Evolutionary conservation across 139 green algal species (phyloP).

Genomic region (Tetratostichococcus sp.): DNA sequence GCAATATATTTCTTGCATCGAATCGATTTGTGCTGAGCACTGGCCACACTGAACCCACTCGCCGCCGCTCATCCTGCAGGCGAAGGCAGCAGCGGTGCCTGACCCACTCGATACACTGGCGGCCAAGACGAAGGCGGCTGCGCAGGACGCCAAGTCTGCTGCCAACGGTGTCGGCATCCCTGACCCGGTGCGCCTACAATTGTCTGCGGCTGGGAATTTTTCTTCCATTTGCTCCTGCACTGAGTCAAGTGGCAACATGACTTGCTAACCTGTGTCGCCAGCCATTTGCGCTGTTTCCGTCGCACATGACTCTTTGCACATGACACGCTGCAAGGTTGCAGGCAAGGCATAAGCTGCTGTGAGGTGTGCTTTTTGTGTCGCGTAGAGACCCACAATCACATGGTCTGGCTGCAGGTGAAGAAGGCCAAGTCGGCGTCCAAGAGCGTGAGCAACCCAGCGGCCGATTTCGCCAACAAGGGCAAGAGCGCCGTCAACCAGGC

Average conservation of each 20-base stretch:
- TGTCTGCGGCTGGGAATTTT: no score
- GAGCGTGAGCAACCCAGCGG: neutral
- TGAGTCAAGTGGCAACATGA: no score
- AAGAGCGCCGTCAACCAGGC: neutral
- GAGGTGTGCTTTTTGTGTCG: no score
- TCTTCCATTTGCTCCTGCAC: no score
- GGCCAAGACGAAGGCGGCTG: neutral
- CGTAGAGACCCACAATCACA: neutral
- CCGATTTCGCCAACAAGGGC: neutral
- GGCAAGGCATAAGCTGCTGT: no score
- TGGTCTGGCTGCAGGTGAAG: neutral
- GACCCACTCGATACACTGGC: neutral
- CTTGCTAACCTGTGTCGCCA: no score
- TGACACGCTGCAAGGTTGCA: no score
- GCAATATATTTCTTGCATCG: neutral
- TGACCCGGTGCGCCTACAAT: neutral
- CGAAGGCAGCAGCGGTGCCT: neutral
- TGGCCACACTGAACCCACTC: no score
- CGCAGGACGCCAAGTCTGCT: neutral
- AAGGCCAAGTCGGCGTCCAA: neutral
- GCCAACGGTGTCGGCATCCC: neutral
- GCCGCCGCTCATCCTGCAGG: neutral
- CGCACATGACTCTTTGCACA: no score
- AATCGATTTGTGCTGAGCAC: no score
- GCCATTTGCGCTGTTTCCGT: no score